Conservation (phyloP, 768 basidiomycete genomes). For the Xerocomus spinulosus region DNA sequence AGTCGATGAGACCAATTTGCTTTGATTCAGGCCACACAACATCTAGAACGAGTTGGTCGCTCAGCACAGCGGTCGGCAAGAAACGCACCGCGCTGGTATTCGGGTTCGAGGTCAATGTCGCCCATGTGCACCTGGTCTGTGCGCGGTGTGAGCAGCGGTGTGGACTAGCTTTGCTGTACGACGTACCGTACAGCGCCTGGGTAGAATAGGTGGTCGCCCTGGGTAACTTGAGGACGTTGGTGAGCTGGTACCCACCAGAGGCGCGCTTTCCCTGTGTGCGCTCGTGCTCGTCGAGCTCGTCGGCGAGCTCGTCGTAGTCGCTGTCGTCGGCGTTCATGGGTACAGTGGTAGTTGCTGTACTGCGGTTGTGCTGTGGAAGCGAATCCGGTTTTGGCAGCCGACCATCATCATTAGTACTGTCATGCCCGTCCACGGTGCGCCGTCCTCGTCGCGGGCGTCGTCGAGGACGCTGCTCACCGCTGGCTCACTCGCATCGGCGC, state of each 20-base stretch:
- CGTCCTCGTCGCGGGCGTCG: slow-evolving; percentile 18
- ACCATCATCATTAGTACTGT: too few species aligned
- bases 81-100: slow-evolving; percentile 66
- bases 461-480: slow-evolving; percentile 3
- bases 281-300: slow-evolving; percentile 14
- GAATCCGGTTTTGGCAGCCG: too few species aligned
- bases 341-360: too few species aligned
- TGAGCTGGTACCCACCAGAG: slow-evolving; percentile 24
- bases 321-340: slow-evolving; percentile 13
- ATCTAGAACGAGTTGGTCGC: slow-evolving; percentile 34
- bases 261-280: background rate
- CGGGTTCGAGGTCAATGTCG: slow-evolving; percentile 69
- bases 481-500: slow-evolving; percentile 11
- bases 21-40: slow-evolving; percentile 79
- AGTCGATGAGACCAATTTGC: slow-evolving; percentile 73
- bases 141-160: background rate
- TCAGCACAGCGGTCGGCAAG: background rate
- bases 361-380: too few species aligned
- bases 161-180: too few species aligned
- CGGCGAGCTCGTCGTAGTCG: slow-evolving; percentile 23
- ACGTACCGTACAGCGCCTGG: slow-evolving; percentile 52
- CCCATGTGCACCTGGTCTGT: slow-evolving; percentile 60
- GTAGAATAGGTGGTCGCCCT: slow-evolving; percentile 62
- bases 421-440: slow-evolving; percentile 6
- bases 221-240: slow-evolving; percentile 49